These are phyloP conservation scores for Tieghemiomyces parasiticus DNA, from an alignment of 192 early-diverging fungal genomes.

Conservation along the genomic window DNA sequence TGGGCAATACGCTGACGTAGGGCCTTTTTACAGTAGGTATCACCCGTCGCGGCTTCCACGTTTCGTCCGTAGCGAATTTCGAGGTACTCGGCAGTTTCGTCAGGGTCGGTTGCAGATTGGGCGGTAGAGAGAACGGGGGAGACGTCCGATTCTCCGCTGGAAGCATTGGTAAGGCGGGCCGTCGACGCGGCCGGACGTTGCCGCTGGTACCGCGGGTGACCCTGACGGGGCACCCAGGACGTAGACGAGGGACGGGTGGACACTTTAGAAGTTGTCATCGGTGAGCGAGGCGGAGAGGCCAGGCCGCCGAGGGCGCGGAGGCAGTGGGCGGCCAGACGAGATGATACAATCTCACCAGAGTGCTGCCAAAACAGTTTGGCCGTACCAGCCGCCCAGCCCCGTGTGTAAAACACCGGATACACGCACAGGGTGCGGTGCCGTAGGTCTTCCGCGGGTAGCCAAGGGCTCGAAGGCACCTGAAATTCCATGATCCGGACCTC, in stretches of 20 bases:
- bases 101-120: slow-evolving; percentile 16
- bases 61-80: slow-evolving; percentile 95
- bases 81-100: slow-evolving; percentile 40
- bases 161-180: no score
- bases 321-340: slow-evolving; percentile 73
- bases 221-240: not conserved
- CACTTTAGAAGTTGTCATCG: not conserved
- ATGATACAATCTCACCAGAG: slow-evolving; percentile 74
- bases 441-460: no score
- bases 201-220: not conserved
- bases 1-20: slow-evolving; percentile 75
- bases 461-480: no score
- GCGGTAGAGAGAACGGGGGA: no score
- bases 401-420: no score
- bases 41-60: slow-evolving; percentile 46
- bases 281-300: not conserved
- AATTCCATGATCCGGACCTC: slow-evolving; percentile 50
- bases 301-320: slow-evolving; percentile 38
- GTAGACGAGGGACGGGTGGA: not conserved
- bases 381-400: slow-evolving; percentile 37
- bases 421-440: no score
- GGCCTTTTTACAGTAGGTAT: slow-evolving; percentile 54
- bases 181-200: slow-evolving; percentile 3
- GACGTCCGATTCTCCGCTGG: no score
- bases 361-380: slow-evolving; percentile 99